A percentile compares a stretch with the other conserved stretches of the same genome.
Evolutionary conservation across 176 grass and related monocot species (phyloP).

Genomic region (Cenchrus fungigraminus): DNA sequence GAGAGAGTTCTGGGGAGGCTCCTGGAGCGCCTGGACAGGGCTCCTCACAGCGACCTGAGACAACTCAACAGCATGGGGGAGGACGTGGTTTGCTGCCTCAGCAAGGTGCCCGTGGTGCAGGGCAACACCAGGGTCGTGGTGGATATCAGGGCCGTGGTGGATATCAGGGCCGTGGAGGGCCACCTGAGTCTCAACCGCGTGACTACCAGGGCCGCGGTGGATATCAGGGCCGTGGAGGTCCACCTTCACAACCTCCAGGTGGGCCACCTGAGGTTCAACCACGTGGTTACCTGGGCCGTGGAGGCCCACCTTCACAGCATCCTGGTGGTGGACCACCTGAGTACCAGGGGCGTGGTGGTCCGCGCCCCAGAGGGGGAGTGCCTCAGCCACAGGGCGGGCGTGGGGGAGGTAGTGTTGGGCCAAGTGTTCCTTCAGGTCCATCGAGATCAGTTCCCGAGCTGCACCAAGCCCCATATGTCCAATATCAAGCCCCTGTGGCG

Average conservation of each 20-base stretch:
- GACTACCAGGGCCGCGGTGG: constrained; percentile 57
- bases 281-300: constrained; percentile 54
- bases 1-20: constrained; percentile 54
- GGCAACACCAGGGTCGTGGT: constrained; percentile 53
- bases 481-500: constrained; percentile 50
- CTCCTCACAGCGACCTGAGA: constrained; percentile 53
- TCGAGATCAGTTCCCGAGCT: constrained; percentile 90
- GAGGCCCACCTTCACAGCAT: constrained; percentile 49
- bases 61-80: constrained; percentile 57
- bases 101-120: constrained; percentile 56
- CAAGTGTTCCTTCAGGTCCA: constrained; percentile 57
- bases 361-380: constrained; percentile 52
- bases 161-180: constrained; percentile 29
- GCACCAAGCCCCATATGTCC: constrained; percentile 88
- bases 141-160: constrained; percentile 42
- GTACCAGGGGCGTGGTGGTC: constrained; percentile 61
- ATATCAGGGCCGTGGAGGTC: constrained; percentile 30
- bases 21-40: constrained; percentile 43
- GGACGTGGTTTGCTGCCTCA: constrained; percentile 63
- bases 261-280: constrained; percentile 55
- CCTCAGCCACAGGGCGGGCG: constrained; percentile 67
- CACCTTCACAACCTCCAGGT: constrained; percentile 13
- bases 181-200: constrained; percentile 50
- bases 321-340: constrained; percentile 48
- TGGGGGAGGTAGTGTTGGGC: constrained; percentile 62